Evolutionary conservation across 2,329 filamentous ascomycete genomes (phyloP).

Genomic region (Pseudogymnoascus sp.): DNA sequence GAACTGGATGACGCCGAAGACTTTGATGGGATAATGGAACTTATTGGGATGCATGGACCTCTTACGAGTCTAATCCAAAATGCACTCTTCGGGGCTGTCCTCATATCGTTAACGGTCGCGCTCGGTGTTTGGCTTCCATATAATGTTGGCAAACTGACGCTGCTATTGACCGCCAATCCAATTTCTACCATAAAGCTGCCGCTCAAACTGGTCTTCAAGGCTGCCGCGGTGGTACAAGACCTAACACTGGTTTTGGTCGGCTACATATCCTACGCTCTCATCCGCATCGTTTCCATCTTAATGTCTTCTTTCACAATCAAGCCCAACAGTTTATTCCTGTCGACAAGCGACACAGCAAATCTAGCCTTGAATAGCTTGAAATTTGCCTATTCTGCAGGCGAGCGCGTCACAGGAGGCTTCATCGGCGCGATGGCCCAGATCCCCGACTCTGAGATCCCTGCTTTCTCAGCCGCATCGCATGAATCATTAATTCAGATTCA

Average conservation of each 20-base stretch:
- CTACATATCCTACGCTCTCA: constrained; percentile 33
- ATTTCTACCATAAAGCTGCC: constrained; percentile 60
- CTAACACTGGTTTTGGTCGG: constrained; percentile 58
- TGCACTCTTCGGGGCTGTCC: constrained; percentile 82
- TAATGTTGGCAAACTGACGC: constrained; percentile 75
- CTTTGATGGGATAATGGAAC: constrained; percentile 89
- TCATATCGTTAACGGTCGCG: constrained; percentile 81
- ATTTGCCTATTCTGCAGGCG: constrained; percentile 21
- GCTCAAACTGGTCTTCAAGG: constrained; percentile 60
- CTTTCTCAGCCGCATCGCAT: constrained; percentile 70
- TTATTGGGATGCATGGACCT: constrained; percentile 93
- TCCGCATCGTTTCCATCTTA: neutral
- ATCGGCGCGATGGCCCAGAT: constrained; percentile 38
- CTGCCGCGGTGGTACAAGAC: constrained; percentile 76
- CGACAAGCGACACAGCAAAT: neutral
- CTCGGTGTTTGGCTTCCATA: constrained; percentile 86
- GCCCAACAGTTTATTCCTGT: neutral
- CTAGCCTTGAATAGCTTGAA: constrained; percentile 14
- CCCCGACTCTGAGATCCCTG: constrained; percentile 55
- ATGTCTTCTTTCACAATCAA: neutral
- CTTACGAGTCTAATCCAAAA: constrained; percentile 88
- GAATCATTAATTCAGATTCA: constrained; percentile 58
- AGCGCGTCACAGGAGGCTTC: constrained; percentile 40
- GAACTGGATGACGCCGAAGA: constrained; percentile 84
- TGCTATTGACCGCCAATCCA: constrained; percentile 74